Conservation (phyloP, 345 rosid genomes). For the Eucalyptus pauciflora region DNA sequence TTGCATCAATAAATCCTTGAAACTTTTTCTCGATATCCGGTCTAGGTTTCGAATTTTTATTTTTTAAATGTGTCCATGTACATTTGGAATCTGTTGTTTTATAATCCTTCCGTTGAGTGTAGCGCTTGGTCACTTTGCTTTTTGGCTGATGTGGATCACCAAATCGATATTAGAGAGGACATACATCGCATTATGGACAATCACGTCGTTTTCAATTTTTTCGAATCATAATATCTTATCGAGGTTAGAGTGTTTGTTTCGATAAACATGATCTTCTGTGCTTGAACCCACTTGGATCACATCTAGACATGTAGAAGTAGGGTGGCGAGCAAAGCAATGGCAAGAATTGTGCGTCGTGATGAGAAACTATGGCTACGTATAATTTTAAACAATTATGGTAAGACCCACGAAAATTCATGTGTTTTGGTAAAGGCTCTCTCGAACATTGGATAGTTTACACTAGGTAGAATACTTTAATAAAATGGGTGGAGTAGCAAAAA, state of each 20-base stretch:
- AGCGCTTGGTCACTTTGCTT: neutral
- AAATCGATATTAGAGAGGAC: neutral
- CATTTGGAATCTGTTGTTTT: neutral
- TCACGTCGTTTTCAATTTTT: neutral
- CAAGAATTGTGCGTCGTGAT: fast-evolving
- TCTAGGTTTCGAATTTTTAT: neutral
- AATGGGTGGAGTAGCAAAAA: neutral
- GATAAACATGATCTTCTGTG: fast-evolving
- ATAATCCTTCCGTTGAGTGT: neutral
- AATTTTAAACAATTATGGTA: neutral
- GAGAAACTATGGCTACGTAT: neutral
- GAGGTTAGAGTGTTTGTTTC: too few relatives aligned
- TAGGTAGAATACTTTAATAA: too few relatives aligned
- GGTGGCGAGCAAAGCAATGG: fast-evolving
- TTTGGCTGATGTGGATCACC: fast-evolving
- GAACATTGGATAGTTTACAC: too few relatives aligned
- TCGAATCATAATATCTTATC: fast-evolving
- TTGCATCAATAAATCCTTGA: neutral
- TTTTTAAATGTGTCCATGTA: neutral
- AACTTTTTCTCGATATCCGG: neutral
- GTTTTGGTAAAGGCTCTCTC: neutral
- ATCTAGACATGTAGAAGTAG: neutral
- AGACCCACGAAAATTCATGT: neutral
- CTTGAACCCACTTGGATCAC: neutral
- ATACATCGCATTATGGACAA: neutral